These are phyloP conservation scores for Dendrocalamus sinicus DNA, from an alignment of 176 grass and related monocot species.

Conservation along the genomic window DNA sequence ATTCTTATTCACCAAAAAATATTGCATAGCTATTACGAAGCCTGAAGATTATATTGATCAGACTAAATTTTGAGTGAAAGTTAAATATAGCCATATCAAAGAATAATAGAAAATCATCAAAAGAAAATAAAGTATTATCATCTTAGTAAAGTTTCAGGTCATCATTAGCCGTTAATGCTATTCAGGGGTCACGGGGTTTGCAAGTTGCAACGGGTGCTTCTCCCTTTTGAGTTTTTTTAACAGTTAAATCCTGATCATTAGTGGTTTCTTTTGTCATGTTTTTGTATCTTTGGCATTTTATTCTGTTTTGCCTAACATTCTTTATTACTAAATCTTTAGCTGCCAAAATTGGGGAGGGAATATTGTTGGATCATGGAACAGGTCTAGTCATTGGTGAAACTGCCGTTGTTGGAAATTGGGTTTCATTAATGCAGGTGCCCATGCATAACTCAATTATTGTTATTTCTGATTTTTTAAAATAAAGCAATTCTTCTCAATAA, in stretches of 20 bases:
- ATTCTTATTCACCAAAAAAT: not conserved
- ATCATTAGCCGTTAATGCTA: not conserved
- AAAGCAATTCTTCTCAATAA: not conserved
- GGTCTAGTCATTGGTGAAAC: slow-evolving; percentile 99
- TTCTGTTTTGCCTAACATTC: slow-evolving; percentile 16
- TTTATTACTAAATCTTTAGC: slow-evolving; percentile 61
- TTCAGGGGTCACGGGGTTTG: not conserved
- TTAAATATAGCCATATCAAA: not conserved
- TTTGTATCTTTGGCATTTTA: slow-evolving; percentile 11
- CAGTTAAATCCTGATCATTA: not conserved
- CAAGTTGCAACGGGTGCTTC: not conserved
- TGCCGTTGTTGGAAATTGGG: slow-evolving; percentile 95
- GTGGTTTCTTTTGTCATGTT: not conserved
- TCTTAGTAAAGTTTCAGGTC: slow-evolving; percentile 5
- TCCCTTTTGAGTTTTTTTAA: too few species aligned
- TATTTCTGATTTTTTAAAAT: not conserved
- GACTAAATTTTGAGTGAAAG: not conserved
- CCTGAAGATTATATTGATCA: not conserved
- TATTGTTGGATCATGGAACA: slow-evolving; percentile 96
- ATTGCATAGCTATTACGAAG: not conserved
- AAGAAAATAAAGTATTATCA: not conserved
- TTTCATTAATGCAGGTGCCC: slow-evolving; percentile 93
- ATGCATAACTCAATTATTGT: slow-evolving; percentile 9
- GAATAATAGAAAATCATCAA: slow-evolving; percentile 10
- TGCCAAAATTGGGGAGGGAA: slow-evolving; percentile 92